phyloP scores from a whole-genome alignment of 805 yeast species.

The Maudiozyma pseudohumilis region DNA sequence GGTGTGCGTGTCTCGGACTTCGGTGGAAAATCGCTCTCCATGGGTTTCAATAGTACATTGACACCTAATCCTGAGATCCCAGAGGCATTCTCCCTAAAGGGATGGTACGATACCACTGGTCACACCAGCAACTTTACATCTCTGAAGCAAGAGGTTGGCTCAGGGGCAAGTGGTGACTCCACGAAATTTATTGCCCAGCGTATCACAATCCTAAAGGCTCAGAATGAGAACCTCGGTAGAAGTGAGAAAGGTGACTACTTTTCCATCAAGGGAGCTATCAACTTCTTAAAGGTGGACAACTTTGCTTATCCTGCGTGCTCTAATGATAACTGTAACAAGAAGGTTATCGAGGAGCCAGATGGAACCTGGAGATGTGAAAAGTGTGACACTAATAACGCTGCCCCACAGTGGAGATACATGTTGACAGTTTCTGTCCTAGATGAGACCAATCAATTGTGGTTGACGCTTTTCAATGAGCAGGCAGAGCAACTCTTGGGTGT shows the following conservation, averaged over 20 bases:
- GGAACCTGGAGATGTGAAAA: constrained; percentile 90
- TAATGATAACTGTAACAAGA: constrained; percentile 68
- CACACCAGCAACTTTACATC: constrained; percentile 49
- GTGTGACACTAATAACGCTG: constrained; percentile 60
- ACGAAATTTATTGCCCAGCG: constrained; percentile 43
- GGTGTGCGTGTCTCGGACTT: constrained; percentile 86
- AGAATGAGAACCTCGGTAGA: constrained; percentile 57
- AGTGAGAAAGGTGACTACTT: constrained; percentile 76
- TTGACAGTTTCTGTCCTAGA: constrained; percentile 72
- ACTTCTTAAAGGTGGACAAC: constrained; percentile 60
- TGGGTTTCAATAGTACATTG: constrained; percentile 69
- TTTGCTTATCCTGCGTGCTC: constrained; percentile 87
- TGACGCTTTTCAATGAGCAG: constrained; percentile 77
- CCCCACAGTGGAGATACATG: constrained; percentile 73
- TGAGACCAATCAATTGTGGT: constrained; percentile 74
- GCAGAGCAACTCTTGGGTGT: constrained; percentile 61
- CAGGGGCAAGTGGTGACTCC: constrained; percentile 25
- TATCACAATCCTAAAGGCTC: constrained; percentile 56
- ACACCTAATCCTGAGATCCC: constrained; percentile 78
- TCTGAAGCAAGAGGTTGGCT: constrained; percentile 44
- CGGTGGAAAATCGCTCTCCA: constrained; percentile 73
- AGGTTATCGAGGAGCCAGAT: constrained; percentile 63
- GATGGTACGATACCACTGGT: constrained; percentile 90
- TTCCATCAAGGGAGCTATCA: constrained; percentile 62
- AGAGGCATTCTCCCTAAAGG: constrained; percentile 80